A percentile compares a stretch with the other conserved stretches of the same genome.
These are phyloP conservation scores for Rhynchosporium secalis DNA, from an alignment of 2,329 filamentous ascomycete genomes.

Conservation along the genomic window DNA sequence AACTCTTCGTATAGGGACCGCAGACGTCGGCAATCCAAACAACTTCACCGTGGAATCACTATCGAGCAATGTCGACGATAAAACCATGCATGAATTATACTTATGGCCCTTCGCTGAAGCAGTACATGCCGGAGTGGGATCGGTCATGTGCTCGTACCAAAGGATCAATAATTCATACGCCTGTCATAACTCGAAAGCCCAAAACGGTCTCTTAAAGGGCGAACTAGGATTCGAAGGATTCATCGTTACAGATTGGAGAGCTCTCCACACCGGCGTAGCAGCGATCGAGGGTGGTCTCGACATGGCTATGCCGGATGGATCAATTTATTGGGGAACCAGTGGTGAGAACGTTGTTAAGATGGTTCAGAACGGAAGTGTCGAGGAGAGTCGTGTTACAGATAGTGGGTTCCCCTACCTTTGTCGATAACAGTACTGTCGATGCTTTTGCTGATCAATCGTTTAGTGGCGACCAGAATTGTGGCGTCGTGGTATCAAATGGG, in stretches of 20 bases:
- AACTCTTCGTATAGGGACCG: no score
- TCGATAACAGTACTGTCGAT: no score
- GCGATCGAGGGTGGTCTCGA: background rate
- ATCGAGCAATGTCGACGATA: slow-evolving; percentile 59
- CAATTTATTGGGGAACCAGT: no score
- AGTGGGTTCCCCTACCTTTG: no score
- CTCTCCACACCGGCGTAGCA: slow-evolving; percentile 56
- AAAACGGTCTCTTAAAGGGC: slow-evolving; percentile 80
- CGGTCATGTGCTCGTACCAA: slow-evolving; percentile 82
- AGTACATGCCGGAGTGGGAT: slow-evolving; percentile 72
- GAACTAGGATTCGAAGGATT: slow-evolving; percentile 85
- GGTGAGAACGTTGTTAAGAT: no score
- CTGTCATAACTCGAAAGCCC: slow-evolving; percentile 73
- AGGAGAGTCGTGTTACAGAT: no score
- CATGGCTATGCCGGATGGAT: background rate
- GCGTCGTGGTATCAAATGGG: slow-evolving; percentile 59
- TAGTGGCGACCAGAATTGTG: slow-evolving; percentile 44
- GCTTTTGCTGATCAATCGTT: background rate
- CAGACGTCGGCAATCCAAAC: background rate
- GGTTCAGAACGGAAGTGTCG: no score
- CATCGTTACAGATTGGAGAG: slow-evolving; percentile 82
- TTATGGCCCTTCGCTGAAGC: slow-evolving; percentile 85
- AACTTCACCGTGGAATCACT: background rate
- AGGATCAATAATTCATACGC: slow-evolving; percentile 68
- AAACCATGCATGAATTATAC: slow-evolving; percentile 75